Conservation (phyloP, 2,329 filamentous ascomycete species). For the Alternaria hordeiaustralica region DNA sequence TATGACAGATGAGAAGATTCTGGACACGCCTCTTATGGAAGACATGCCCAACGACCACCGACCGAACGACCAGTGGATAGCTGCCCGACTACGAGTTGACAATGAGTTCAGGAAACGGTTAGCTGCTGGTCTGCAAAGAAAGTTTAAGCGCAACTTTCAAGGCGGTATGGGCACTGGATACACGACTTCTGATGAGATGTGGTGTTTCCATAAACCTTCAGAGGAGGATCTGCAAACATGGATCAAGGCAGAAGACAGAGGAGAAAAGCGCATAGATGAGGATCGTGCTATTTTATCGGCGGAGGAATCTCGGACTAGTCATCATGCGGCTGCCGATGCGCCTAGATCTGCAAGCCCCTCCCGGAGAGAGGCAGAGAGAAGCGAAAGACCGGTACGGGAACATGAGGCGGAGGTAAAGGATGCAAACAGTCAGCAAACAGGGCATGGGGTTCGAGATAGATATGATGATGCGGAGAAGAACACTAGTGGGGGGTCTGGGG, state of each 20-base stretch:
- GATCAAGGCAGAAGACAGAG: conserved; percentile 26
- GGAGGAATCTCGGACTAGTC: neutral
- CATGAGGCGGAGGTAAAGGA: neutral
- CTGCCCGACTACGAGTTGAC: conserved; percentile 62
- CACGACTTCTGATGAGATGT: conserved; percentile 58
- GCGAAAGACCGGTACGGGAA: conserved; percentile 8
- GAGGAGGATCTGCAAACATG: conserved; percentile 36
- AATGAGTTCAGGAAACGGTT: conserved; percentile 63
- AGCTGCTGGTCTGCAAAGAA: conserved; percentile 52
- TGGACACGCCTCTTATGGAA: conserved; percentile 55
- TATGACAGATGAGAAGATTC: conserved; percentile 62
- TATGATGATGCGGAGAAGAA: conserved; percentile 3
- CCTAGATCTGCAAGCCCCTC: neutral
- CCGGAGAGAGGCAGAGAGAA: conserved; percentile 3
- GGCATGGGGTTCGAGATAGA: conserved; percentile 8
- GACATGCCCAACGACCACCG: conserved; percentile 60
- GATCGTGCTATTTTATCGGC: conserved; percentile 12
- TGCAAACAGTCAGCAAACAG: neutral
- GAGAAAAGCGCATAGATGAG: conserved; percentile 28
- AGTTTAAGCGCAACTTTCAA: conserved; percentile 43
- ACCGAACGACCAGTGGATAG: conserved; percentile 66
- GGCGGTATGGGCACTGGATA: conserved; percentile 40
- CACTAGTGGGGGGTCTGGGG: neutral
- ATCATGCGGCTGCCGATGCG: neutral
- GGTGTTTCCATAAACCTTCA: conserved; percentile 57